These are phyloP conservation scores for Eutreptiella sp. DNA, from an alignment of 208 protist genomes.

Conservation along the genomic window DNA sequence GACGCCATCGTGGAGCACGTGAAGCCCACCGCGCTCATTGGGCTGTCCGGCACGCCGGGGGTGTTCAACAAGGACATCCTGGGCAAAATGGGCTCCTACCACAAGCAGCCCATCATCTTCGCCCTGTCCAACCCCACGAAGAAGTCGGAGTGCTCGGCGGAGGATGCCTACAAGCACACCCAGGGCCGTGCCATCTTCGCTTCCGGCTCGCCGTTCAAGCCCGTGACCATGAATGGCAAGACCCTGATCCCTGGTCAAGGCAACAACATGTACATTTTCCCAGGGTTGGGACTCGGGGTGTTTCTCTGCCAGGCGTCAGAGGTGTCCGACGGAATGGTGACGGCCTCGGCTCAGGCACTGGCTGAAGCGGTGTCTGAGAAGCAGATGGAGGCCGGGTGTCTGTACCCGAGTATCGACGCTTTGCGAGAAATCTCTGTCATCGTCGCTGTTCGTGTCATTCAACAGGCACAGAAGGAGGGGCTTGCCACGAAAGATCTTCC, in stretches of 20 bases:
- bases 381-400: conserved; percentile 62
- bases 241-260: conserved; percentile 78
- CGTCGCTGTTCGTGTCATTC: too few relatives aligned
- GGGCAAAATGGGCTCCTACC: conserved; percentile 56
- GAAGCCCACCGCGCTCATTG: conserved; percentile 89
- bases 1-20: conserved; percentile 67
- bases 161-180: conserved; percentile 83
- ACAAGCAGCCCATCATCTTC: conserved; percentile 87
- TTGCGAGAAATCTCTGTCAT: too few relatives aligned
- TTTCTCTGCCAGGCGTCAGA: conserved; percentile 33
- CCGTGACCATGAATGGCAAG: conserved; percentile 70
- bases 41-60: conserved; percentile 76
- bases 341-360: conserved; percentile 57
- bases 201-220: conserved; percentile 87
- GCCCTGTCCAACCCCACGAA: conserved; percentile 87
- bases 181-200: conserved; percentile 87
- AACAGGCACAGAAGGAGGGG: too few relatives aligned
- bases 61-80: conserved; percentile 90
- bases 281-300: conserved; percentile 82
- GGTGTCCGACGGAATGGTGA: conserved; percentile 81
- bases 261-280: conserved; percentile 95
- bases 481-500: too few relatives aligned
- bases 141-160: conserved; percentile 79
- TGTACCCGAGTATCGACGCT: too few relatives aligned
- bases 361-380: conserved; percentile 51